Evolutionary conservation across 1,284 basidiomycete species (phyloP), one percentile per base, ranked within the genome.

Genomic region (Ustilago hordei): DNA sequence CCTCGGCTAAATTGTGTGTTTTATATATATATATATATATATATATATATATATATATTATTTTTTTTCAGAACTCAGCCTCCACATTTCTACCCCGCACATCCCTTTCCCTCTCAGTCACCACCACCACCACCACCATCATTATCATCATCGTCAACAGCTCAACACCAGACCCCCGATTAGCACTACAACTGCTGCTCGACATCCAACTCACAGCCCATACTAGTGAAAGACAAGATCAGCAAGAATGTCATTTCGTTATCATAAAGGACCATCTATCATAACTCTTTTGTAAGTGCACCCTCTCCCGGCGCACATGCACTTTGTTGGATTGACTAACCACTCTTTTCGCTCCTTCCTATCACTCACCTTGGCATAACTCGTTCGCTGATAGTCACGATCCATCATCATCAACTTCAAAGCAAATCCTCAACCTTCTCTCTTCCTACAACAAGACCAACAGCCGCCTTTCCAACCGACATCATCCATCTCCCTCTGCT

Each of bases 221-320:
- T 7, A 23, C 13, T 17, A n/a, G 7, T 17, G 8, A 34, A 4
- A n/a, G 35, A 36, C 3, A 45, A 45, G 3, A 28, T 28, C 43
- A 38, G 43, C 7, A 31, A 36, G 8, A 32, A 77, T 77, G 75
- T 77, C 75, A 41, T 58, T 73, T 28, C 50, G 75, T 15, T 77
- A 69, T 35, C 75, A 77, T 45, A 62, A 65, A 36, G 69, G 69
- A 13, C 69, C 75, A 1, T 62, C 69, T 11, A 69, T 77, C 63
- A 63, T 77, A 17, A 77, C 75, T 2, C 66, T 77, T 15, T 77
- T 77, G 72, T 75, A 64, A 64, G 70, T 60, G 17, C 13, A 13
- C 11, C n/a, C 19, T 17, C 17, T 35, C 19, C 45, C 23, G 23
- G 23, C 23, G 23, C 23, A 2, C 59, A n/a, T 45, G 32, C 36